Percentiles rank a stretch among this genome's conserved stretches.
These are phyloP conservation scores for Glycyrrhiza uralensis DNA, from an alignment of 306 rosid genomes.

Conservation along the genomic window DNA sequence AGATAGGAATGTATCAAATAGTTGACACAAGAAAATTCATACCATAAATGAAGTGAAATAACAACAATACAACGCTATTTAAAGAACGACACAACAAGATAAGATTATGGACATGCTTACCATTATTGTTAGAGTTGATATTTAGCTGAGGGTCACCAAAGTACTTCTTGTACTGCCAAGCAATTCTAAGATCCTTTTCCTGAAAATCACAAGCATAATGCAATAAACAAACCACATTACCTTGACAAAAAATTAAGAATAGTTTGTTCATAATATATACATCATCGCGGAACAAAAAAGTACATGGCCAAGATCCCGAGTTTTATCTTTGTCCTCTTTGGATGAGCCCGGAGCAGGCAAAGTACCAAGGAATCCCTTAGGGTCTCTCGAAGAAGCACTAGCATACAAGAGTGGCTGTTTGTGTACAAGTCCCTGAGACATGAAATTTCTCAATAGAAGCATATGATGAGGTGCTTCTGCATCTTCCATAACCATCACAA, in stretches of 20 bases:
- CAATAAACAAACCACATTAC: constrained; percentile 1
- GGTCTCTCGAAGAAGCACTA: constrained; percentile 73
- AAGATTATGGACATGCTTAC: constrained; percentile 35
- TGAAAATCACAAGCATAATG: constrained; percentile 26
- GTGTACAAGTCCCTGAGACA: constrained; percentile 87
- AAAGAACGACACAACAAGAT: not conserved
- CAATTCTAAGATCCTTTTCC: constrained; percentile 86
- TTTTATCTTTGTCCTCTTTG: constrained; percentile 61
- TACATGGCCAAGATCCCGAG: constrained; percentile 55
- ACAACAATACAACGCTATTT: not conserved
- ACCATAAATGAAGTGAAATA: not conserved
- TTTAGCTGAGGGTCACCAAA: constrained; percentile 65
- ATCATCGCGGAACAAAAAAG: constrained; percentile 12
- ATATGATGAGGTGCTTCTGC: constrained; percentile 96
- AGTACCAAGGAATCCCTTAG: constrained; percentile 84
- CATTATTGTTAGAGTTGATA: constrained; percentile 37
- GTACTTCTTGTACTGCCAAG: constrained; percentile 94
- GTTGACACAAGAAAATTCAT: not conserved
- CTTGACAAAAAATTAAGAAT: not conserved
- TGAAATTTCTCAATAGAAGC: constrained; percentile 88
- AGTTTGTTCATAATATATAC: not conserved
- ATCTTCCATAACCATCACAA: constrained; percentile 91
- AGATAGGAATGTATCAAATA: not conserved
- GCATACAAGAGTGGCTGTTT: constrained; percentile 84
- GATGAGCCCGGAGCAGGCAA: constrained; percentile 62